Base-by-base conservation (phyloP, 2,329 filamentous ascomycete species). In the Ophiostoma sp. region DNA sequence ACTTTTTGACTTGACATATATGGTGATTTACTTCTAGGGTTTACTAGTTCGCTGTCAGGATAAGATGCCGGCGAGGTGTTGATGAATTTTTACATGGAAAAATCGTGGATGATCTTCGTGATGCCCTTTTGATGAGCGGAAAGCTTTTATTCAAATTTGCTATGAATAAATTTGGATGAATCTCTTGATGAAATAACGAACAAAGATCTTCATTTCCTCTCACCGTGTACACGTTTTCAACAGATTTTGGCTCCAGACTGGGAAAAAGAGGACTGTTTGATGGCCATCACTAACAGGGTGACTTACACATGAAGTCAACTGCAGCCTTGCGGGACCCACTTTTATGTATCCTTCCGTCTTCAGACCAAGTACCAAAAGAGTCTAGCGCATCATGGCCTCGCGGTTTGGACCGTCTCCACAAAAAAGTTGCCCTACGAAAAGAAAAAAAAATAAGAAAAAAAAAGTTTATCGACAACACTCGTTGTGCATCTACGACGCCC, bases 321-420 rank as follows among this genome's bases (percentile, higher is more conserved):
- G 57, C 31, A 61, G 57, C 61, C 36, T 66, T 31, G 39, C 5
- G 8, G 12, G 61, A 19, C n/a, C 61, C 61, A 45, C 61, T 66
- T 66, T 66, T 15, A 7, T 8, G 3, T 12, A 17, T 1, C 28
- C 11, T 25, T 19, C 57, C 39, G 57, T 36, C 57, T 61, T 17
- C 57, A 61, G 57, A 4, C 31, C 45, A 39, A 15, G n/a, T 22
- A 3, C 33, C 55, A 6, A 33, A 39, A 59, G 55, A 28, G 55
- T 25, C 25, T 59, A 61, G 57, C 31, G 31, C 17, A 12, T 8
- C 9, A 9, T 12, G 17, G 57, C 19, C 57, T 4, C 17, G 31
- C n/a, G n/a, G n/a, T n/a, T n/a, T n/a, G n/a, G n/a, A n/a, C 7
- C 22, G 63, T 66, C 63, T 66, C 63, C 63, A 52, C 64, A 22